phyloP scores from a whole-genome alignment of 1,284 basidiomycete genomes.

The Cutaneotrichosporon cavernicola region DNA sequence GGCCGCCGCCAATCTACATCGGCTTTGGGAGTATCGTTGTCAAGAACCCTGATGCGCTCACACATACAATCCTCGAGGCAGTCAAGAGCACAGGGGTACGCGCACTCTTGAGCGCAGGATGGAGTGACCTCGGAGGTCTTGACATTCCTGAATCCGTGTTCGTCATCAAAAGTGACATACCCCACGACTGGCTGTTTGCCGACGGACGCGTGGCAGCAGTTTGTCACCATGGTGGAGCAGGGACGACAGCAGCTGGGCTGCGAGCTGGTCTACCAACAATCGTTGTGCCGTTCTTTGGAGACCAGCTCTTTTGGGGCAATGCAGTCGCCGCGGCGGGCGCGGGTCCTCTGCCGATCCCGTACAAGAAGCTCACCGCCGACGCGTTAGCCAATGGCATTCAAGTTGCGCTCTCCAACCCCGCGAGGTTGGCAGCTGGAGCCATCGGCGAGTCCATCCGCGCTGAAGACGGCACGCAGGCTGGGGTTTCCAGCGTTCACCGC shows the following conservation, averaged over 20 bases:
- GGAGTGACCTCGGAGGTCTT: conserved; percentile 60
- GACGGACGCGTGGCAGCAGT: conserved; percentile 61
- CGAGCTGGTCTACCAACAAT: conserved; percentile 65
- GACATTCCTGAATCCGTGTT: conserved; percentile 59
- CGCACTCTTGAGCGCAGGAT: conserved; percentile 63
- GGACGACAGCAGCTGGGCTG: conserved; percentile 65
- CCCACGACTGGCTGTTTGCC: conserved; percentile 71
- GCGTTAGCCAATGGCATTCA: conserved; percentile 60
- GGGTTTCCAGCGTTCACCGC: conserved; percentile 62
- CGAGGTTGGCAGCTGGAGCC: conserved; percentile 56
- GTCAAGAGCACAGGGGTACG: conserved; percentile 60
- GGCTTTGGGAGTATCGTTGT: conserved; percentile 64
- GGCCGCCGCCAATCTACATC: conserved; percentile 62
- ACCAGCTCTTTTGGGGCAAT: conserved; percentile 60
- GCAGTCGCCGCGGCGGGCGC: conserved; percentile 67
- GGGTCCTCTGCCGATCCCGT: conserved; percentile 63
- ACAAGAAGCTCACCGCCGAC: conserved; percentile 58
- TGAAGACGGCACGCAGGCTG: conserved; percentile 60
- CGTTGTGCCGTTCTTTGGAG: conserved; percentile 69
- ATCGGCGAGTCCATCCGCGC: conserved; percentile 60
- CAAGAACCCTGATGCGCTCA: conserved; percentile 59
- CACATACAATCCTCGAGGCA: conserved; percentile 62
- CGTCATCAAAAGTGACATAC: conserved; percentile 60
- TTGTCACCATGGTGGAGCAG: conserved; percentile 70
- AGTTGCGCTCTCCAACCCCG: conserved; percentile 56